Percentiles rank a stretch among this genome's conserved stretches.
These are phyloP conservation scores for Saccharum hybrid DNA, from an alignment of 202 grass and related monocot genomes.

Conservation along the genomic window DNA sequence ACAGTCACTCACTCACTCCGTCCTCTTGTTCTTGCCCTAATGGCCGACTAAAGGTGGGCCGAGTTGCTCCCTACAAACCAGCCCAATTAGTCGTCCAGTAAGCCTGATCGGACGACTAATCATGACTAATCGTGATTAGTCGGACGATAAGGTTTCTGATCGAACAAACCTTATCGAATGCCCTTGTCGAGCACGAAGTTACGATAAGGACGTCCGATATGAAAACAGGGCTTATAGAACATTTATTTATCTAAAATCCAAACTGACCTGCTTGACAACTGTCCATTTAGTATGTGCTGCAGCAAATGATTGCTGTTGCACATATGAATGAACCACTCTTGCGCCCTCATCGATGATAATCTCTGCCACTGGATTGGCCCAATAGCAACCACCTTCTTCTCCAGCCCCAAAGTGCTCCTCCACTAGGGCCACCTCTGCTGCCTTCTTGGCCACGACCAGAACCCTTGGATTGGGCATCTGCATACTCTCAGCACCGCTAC, in stretches of 20 bases:
- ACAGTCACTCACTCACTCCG: too few species aligned
- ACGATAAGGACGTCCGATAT: too few species aligned
- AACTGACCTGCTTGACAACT: conserved; percentile 61
- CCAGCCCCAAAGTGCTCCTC: conserved; percentile 81
- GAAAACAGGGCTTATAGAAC: background rate
- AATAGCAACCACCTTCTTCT: conserved; percentile 63
- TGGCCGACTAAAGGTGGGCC: too few species aligned
- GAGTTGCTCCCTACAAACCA: too few species aligned
- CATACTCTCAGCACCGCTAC: conserved; percentile 43
- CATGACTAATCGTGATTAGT: too few species aligned
- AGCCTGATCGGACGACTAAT: too few species aligned
- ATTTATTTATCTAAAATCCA: background rate
- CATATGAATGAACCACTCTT: conserved; percentile 80
- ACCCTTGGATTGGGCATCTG: conserved; percentile 86
- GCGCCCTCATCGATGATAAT: conserved; percentile 65
- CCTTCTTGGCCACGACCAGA: conserved; percentile 81
- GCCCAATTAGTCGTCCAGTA: too few species aligned
- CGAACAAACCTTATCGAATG: too few species aligned
- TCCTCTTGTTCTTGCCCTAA: too few species aligned
- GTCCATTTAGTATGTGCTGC: conserved; percentile 97
- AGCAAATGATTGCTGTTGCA: conserved; percentile 69
- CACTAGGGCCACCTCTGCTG: conserved; percentile 66
- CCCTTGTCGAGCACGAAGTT: too few species aligned
- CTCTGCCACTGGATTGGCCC: conserved; percentile 91
- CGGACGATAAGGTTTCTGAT: too few species aligned